phyloP scores from a whole-genome alignment of 352 stramenopile genomes.

The Pythium chondricola region DNA sequence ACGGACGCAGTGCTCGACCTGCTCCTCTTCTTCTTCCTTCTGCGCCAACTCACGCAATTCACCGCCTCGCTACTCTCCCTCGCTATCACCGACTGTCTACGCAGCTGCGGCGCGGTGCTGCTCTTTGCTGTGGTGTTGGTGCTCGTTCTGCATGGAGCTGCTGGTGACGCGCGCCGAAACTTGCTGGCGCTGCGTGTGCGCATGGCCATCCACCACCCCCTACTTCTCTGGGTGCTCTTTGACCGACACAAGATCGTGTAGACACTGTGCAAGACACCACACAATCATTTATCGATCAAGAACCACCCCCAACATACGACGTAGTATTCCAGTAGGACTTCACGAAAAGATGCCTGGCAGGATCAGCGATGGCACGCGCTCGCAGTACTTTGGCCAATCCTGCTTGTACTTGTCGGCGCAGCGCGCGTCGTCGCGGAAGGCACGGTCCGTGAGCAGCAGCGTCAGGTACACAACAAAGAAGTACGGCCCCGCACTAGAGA shows the following conservation, averaged over 20 bases:
- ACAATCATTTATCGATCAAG: not conserved
- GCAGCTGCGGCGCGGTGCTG: no score
- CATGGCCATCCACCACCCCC: constrained; percentile 4
- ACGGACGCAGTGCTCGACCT: no score
- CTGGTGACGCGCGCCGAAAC: not conserved
- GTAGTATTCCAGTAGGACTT: no score
- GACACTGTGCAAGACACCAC: not conserved
- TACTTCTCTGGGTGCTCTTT: not conserved
- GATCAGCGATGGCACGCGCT: constrained; percentile 84
- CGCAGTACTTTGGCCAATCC: constrained; percentile 93
- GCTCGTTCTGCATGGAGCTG: no score
- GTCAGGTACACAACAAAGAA: constrained; percentile 91
- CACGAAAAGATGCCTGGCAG: constrained; percentile 74
- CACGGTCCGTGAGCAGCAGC: constrained; percentile 92
- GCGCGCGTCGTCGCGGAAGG: constrained; percentile 92
- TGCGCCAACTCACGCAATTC: no score
- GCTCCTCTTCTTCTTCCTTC: no score
- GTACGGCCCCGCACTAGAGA: constrained; percentile 65
- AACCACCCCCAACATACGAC: not conserved
- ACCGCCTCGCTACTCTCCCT: no score
- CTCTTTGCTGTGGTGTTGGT: no score
- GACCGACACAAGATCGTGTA: not conserved
- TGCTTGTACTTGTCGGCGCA: constrained; percentile 95
- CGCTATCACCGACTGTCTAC: no score
- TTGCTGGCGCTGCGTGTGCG: not conserved